Conservation (phyloP, 2,329 filamentous ascomycete species). For the Penicillium sp. region DNA sequence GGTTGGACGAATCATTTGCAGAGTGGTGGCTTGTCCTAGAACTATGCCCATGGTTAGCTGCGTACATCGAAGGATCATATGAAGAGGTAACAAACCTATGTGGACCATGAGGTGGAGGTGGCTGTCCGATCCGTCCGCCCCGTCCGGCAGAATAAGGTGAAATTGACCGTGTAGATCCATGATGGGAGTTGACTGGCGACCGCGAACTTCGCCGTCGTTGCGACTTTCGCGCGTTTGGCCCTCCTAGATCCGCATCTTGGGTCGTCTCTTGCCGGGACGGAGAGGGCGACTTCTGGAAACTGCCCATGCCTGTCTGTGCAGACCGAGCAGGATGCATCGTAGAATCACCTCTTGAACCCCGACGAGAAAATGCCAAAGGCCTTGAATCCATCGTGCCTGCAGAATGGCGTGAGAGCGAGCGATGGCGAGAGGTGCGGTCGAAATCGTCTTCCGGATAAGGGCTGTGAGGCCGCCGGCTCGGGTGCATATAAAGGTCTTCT, state of each 20-base stretch:
- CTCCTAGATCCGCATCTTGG: constrained; percentile 41
- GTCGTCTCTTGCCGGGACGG: constrained; percentile 39
- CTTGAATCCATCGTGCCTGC: constrained; percentile 38
- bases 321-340: constrained; percentile 36
- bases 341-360: constrained; percentile 26
- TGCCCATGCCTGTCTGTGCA: constrained; percentile 34
- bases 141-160: constrained; percentile 64
- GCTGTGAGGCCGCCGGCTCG: constrained; percentile 35
- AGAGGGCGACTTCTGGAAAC: constrained; percentile 37
- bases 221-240: constrained; percentile 36
- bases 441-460: constrained; percentile 31
- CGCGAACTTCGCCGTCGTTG: constrained; percentile 44
- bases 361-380: constrained; percentile 33
- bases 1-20: constrained; percentile 58
- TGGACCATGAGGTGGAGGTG: constrained; percentile 46
- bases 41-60: constrained; percentile 37
- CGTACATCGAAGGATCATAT: constrained; percentile 13
- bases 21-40: constrained; percentile 61
- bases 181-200: constrained; percentile 58
- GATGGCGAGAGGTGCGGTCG: constrained; percentile 35
- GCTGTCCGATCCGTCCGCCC: constrained; percentile 57
- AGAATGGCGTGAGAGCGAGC: constrained; percentile 43
- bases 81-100: constrained; percentile 53
- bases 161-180: constrained; percentile 65
- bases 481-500: constrained; percentile 31